Percentiles rank a stretch among this genome's conserved stretches.
Conservation (phyloP, 192 early-diverging fungal species). For the Neocallimastix lanati region DNA sequence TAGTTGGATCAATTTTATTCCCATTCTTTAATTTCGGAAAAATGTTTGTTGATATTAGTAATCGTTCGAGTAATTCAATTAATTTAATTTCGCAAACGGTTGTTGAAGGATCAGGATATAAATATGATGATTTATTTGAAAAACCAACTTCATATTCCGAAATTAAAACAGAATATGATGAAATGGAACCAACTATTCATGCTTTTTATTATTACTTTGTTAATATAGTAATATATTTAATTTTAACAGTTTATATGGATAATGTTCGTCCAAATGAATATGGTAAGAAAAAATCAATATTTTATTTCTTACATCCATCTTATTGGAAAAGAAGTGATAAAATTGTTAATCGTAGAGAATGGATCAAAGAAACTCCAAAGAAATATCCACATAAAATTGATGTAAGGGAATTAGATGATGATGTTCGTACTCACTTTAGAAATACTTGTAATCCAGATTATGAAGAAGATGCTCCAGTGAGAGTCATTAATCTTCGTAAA, state of each 20-base stretch:
- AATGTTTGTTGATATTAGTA: conserved; percentile 48
- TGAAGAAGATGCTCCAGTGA: conserved; percentile 13
- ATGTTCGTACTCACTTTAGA: not conserved
- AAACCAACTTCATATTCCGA: not conserved
- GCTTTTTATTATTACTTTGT: not conserved
- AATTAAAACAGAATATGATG: too few relatives aligned
- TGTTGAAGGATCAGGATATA: not conserved
- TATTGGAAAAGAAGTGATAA: conserved; percentile 39
- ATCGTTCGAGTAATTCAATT: not conserved
- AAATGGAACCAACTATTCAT: not conserved
- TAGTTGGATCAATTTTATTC: conserved; percentile 1
- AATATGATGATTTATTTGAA: not conserved
- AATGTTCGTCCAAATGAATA: conserved; percentile 57
- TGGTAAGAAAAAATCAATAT: conserved; percentile 20
- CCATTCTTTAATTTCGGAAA: conserved; percentile 44
- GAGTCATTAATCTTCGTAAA: conserved; percentile 36
- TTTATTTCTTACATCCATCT: conserved; percentile 45
- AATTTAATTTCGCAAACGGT: not conserved
- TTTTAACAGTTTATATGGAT: conserved; percentile 53
- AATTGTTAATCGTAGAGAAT: conserved; percentile 6
- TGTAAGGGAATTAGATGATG: not conserved
- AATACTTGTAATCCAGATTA: not conserved
- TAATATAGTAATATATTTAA: conserved; percentile 15
- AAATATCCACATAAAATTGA: not conserved
- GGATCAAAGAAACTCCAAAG: conserved; percentile 15